A percentile compares a stretch with the other conserved stretches of the same genome.
phyloP scores from a whole-genome alignment of 352 stramenopile genomes.

The Pythium scleroteichum region DNA sequence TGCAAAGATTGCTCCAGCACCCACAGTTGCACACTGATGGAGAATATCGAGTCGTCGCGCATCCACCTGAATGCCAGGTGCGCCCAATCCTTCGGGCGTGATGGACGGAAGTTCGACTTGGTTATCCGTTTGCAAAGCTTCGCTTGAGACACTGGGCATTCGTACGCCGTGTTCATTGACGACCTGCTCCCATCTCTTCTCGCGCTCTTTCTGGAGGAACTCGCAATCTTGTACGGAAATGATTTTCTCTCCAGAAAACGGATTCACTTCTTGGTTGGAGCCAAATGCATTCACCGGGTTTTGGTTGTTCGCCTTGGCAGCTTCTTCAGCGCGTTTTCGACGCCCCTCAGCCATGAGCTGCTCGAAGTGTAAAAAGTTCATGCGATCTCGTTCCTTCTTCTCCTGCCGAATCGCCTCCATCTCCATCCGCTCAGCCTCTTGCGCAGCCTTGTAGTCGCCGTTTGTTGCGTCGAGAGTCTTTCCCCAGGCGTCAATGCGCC shows the following conservation, averaged over 20 bases:
- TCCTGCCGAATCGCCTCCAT: slow-evolving; percentile 83
- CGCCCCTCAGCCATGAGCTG: slow-evolving; percentile 81
- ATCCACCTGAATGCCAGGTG: slow-evolving; percentile 48
- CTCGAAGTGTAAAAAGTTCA: slow-evolving; percentile 88
- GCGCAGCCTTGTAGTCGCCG: slow-evolving; percentile 79
- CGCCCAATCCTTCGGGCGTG: background rate
- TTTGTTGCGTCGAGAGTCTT: slow-evolving; percentile 57
- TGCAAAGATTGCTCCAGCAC: slow-evolving; percentile 30
- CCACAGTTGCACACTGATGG: slow-evolving; percentile 76
- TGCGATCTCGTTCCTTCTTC: slow-evolving; percentile 84
- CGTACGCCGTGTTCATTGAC: slow-evolving; percentile 42
- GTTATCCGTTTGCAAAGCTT: slow-evolving; percentile 17
- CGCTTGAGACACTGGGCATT: slow-evolving; percentile 3
- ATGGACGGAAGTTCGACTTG: slow-evolving; percentile 10
- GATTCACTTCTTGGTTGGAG: slow-evolving; percentile 48
- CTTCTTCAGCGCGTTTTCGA: slow-evolving; percentile 55
- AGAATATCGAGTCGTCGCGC: slow-evolving; percentile 51
- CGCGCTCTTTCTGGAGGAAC: slow-evolving; percentile 58
- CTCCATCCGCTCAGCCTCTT: slow-evolving; percentile 83
- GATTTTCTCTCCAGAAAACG: slow-evolving; percentile 76
- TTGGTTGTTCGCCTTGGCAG: slow-evolving; percentile 26
- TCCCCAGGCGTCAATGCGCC: slow-evolving; percentile 81
- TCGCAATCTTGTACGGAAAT: slow-evolving; percentile 59
- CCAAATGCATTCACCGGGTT: too few species aligned
- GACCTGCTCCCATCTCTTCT: slow-evolving; percentile 64